Percentiles rank a stretch among this genome's conserved stretches.
These are phyloP conservation scores for Eremochloa ophiuroides DNA, from an alignment of 176 grass and related monocot genomes.

Conservation along the genomic window DNA sequence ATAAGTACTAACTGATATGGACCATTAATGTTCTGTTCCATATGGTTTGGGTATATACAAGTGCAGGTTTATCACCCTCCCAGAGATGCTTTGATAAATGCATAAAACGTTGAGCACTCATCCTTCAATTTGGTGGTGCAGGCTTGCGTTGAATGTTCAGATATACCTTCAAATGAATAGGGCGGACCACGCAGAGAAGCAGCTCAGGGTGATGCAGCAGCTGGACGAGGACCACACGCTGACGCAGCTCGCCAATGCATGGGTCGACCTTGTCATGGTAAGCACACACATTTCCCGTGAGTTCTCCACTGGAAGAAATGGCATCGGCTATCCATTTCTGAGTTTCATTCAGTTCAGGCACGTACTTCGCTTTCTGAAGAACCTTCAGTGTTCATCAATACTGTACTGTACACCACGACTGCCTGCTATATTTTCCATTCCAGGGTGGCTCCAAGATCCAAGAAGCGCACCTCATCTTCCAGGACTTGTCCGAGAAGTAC, in stretches of 20 bases:
- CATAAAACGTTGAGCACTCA: background rate
- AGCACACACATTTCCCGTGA: background rate
- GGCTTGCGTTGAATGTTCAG: constrained; percentile 66
- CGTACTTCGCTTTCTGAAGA: background rate
- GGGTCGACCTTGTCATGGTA: constrained; percentile 44
- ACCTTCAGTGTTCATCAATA: background rate
- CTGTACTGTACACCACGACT: background rate
- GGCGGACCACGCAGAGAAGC: constrained; percentile 68
- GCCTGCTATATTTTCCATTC: background rate
- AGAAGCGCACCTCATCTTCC: constrained; percentile 73
- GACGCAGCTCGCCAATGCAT: constrained; percentile 81
- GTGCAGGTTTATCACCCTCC: background rate
- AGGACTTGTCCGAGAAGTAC: constrained; percentile 80
- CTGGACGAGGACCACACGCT: constrained; percentile 87
- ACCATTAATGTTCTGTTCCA: too few species aligned
- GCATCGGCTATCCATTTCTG: background rate
- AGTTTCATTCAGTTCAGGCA: background rate
- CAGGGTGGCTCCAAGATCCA: constrained; percentile 83
- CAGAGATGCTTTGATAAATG: background rate
- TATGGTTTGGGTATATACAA: background rate
- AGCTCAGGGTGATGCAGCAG: constrained; percentile 73
- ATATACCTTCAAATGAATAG: constrained; percentile 71
- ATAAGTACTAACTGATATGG: too few species aligned
- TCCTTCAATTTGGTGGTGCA: constrained; percentile 19
- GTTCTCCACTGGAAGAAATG: too few species aligned